Evolutionary conservation across 2,329 filamentous ascomycete genomes (phyloP), one percentile per base, ranked within the genome.

Genomic region (Simplicillium sp.): DNA sequence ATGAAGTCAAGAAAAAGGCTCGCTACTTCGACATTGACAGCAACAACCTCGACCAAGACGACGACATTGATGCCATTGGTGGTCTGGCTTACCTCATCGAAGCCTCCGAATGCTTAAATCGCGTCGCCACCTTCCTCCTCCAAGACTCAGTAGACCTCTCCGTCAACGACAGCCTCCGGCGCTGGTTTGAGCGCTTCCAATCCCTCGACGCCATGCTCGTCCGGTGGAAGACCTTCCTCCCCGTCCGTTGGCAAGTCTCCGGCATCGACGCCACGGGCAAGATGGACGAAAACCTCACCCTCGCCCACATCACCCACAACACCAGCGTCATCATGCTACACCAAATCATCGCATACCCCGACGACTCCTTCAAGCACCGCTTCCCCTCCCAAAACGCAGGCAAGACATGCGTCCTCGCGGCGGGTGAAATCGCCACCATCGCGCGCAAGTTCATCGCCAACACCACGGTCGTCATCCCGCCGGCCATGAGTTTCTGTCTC

Each of bases 111-210:
- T 62, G 54, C 7, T 50, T 65, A n/a, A 63, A 55, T 40, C 56
- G 54, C 1, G 59, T 65, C 3, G 61, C 54, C 4, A 58, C 52
- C 2, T 63, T 55, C 44, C 65, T 66, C 39, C 51, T 64, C 2
- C 60, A 60, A 42, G 60, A 64, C 38, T 48, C 47, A 14, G 49
- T 64, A 35, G 53, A 63, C 37, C 41, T 57, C 11, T 46, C 46
- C 12, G 50, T 57, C 37, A 50, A 50, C 11, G 53, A 58, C 8
- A 54, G 61, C 34, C 50, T 60, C 20, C 48, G 54, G 7, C 50
- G 53, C 34, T 65, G 61, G 62, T 46, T 65, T 3, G 60, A 52
- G 35, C 50, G 59, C 14, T 66, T 66, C 46, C 64, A 66, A 40
- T 59, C 65, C 44, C 45, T 65, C 11, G 62, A 66, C 44, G 47